phyloP scores from a whole-genome alignment of 495 filamentous ascomycete genomes.

The Penicillium atrosanguineum region DNA sequence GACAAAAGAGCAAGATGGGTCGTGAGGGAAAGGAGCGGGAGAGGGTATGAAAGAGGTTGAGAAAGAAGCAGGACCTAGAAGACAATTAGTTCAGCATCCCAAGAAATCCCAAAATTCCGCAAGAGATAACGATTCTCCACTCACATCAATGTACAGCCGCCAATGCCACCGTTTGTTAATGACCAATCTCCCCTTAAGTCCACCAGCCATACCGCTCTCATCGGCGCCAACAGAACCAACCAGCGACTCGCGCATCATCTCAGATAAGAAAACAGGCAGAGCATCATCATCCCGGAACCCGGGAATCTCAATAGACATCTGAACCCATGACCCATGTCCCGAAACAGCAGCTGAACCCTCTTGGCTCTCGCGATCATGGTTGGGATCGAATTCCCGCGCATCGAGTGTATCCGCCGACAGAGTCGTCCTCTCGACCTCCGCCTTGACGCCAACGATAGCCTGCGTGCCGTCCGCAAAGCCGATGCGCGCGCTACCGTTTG shows the following conservation, averaged over 20 bases:
- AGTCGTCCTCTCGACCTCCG: conserved; percentile 75
- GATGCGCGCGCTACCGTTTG: conserved; percentile 89
- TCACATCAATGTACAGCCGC: conserved; percentile 92
- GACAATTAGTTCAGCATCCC: not conserved
- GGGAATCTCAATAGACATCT: conserved; percentile 81
- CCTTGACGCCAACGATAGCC: conserved; percentile 92
- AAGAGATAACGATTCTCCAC: conserved; percentile 23
- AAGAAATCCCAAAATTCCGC: not conserved
- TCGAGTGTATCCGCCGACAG: conserved; percentile 33
- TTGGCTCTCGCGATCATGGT: conserved; percentile 26
- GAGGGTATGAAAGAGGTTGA: conserved; percentile 83
- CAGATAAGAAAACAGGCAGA: conserved; percentile 77
- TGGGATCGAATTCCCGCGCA: conserved; percentile 25
- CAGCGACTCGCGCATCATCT: conserved; percentile 86
- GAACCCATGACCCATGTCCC: conserved; percentile 64
- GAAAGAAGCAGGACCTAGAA: conserved; percentile 86
- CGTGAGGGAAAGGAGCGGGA: conserved; percentile 87
- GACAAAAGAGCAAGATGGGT: conserved; percentile 93
- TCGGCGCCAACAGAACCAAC: conserved; percentile 51
- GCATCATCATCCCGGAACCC: conserved; percentile 89
- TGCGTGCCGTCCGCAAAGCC: conserved; percentile 95
- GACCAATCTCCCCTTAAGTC: conserved; percentile 65
- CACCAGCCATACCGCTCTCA: conserved; percentile 49
- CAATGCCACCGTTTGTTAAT: conserved; percentile 93
- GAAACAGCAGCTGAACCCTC: conserved; percentile 31